These are phyloP conservation scores for Termitomyces sp. DNA, from an alignment of 768 basidiomycete species.

Conservation along the genomic window DNA sequence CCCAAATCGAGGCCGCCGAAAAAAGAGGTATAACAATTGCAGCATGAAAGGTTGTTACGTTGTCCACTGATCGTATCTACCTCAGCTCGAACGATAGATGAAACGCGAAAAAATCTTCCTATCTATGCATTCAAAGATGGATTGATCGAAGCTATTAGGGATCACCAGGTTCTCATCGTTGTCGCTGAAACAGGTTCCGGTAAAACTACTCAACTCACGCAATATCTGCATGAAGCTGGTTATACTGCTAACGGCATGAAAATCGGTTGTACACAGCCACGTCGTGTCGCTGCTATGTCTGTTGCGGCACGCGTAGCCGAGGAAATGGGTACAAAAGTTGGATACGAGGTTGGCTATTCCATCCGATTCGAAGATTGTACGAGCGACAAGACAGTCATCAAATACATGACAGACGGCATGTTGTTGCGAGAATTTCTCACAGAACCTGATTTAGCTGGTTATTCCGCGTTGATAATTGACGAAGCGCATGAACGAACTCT, in stretches of 20 bases:
- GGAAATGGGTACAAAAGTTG: slow-evolving; percentile 96
- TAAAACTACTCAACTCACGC: slow-evolving; percentile 97
- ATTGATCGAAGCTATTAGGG: slow-evolving; percentile 81
- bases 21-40: slow-evolving; percentile 62
- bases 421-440: slow-evolving; percentile 94
- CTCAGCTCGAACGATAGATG: slow-evolving; percentile 83
- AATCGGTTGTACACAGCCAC: slow-evolving; percentile 95
- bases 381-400: slow-evolving; percentile 96
- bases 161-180: slow-evolving; percentile 94
- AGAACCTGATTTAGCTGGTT: slow-evolving; percentile 93
- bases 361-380: slow-evolving; percentile 99
- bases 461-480: slow-evolving; percentile 94
- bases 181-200: slow-evolving; percentile 99
- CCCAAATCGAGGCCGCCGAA: slow-evolving; percentile 89
- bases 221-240: slow-evolving; percentile 97
- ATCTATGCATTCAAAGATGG: slow-evolving; percentile 87
- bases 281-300: slow-evolving; percentile 98
- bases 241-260: slow-evolving; percentile 85
- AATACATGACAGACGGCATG: slow-evolving; percentile 99
- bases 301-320: slow-evolving; percentile 99
- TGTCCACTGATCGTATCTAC: background rate
- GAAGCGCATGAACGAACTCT: slow-evolving; percentile 98
- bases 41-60: background rate
- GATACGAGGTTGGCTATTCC: slow-evolving; percentile 98
- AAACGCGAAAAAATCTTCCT: slow-evolving; percentile 89